phyloP scores from a whole-genome alignment of 148 eudicot genomes.

The Silene uniflora region DNA sequence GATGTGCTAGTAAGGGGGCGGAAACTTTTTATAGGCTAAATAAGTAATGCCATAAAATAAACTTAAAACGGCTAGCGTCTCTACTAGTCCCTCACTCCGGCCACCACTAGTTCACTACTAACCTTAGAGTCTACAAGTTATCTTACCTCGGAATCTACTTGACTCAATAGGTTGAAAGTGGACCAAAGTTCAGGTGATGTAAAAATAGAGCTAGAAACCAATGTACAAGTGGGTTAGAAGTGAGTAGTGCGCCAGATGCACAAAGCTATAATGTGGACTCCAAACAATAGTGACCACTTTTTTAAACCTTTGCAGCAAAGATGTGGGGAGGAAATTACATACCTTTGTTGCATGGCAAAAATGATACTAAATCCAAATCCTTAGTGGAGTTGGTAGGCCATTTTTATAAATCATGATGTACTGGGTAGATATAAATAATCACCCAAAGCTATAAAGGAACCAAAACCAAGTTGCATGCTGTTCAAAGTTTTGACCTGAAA shows the following conservation, averaged over 20 bases:
- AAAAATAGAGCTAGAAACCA: not conserved
- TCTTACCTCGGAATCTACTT: too few relatives aligned
- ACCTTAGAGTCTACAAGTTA: too few relatives aligned
- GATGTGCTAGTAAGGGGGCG: too few relatives aligned
- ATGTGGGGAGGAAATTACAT: not conserved
- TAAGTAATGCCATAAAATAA: too few relatives aligned
- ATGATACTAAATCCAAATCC: slow-evolving; percentile 20
- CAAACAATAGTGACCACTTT: not conserved
- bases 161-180: not conserved
- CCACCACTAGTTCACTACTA: too few relatives aligned
- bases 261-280: slow-evolving; percentile 2
- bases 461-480: not conserved
- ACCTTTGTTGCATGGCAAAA: slow-evolving; percentile 17
- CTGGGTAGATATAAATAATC: slow-evolving; percentile 17
- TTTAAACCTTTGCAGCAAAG: slow-evolving; percentile 4
- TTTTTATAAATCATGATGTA: too few relatives aligned
- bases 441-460: slow-evolving; percentile 4
- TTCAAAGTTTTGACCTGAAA: not conserved
- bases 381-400: slow-evolving; percentile 29
- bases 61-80: too few relatives aligned
- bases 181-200: not conserved
- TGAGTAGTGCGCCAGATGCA: slow-evolving; percentile 22
- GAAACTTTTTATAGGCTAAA: too few relatives aligned
- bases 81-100: too few relatives aligned
- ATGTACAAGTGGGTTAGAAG: slow-evolving; percentile 23